Evolutionary conservation across 257 asterid species (phyloP), one percentile per base, ranked within the genome.

Genomic region (Solanum bulbocastanum): DNA sequence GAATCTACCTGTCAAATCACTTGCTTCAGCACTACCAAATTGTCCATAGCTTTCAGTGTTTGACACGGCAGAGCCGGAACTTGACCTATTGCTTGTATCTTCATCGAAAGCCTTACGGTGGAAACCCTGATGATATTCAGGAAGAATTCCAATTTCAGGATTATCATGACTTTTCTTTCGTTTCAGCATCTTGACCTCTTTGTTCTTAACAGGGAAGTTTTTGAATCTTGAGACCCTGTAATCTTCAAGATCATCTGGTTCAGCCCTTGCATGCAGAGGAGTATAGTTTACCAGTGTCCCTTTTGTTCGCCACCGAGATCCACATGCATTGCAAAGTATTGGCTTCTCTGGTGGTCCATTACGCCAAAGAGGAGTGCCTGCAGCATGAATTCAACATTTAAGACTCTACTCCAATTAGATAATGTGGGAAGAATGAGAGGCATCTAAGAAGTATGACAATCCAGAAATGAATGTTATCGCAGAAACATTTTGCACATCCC

Each of bases 301-400:
- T 92, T 97, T 97, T 22, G 99, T 97, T 91, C 99, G 93, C 99
- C 99, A 97, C 83, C 99, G 89, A 62, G 99, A 97, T 81, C 99
- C 99, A 93, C 99, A 97, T 52, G 99, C 99, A 93, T 97, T 97
- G 92, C 99, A 97, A 40, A 97, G 97, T 32, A 97, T 93, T 44
- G 99, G 99, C 94, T 97, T 97, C 93, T 96, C 99, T 1, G 99
- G 98, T 49, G 99, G 99, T 88, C 99, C 99, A 73, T 97, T 97
- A 69, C 99, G 98, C 99, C 99, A 97, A 73, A 97, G 98, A 39
- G 99, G 99, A 66, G 99, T 96, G 92, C 96, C 99, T 97, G 91
- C 88, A 66, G 20, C 87, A 93, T 58, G 83, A 83, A 69, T 36
- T 85, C 87, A 15, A 84, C 46, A 79, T 46, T 87, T 39, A 73